Evolutionary conservation across 306 rosid species (phyloP).

Genomic region (Gastrolobium bilobum): DNA sequence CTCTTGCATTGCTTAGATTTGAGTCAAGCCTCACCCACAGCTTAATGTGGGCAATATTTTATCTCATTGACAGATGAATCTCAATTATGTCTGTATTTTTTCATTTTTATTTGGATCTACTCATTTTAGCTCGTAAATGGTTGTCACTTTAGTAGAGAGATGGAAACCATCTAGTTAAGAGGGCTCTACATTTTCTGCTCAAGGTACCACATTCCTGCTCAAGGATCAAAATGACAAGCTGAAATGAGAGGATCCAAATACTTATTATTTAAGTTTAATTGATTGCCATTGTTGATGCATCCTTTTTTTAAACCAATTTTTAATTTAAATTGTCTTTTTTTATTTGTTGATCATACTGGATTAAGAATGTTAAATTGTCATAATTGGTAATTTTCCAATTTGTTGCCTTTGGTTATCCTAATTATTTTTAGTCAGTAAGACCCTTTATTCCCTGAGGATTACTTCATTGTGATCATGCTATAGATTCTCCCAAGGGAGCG

Average conservation of each 20-base stretch:
- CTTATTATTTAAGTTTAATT: not conserved
- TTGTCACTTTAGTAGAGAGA: slow-evolving; percentile 21
- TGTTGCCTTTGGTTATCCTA: not conserved
- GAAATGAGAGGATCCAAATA: slow-evolving; percentile 10
- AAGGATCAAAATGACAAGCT: slow-evolving; percentile 5
- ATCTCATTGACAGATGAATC: slow-evolving; percentile 6
- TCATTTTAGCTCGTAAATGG: not conserved
- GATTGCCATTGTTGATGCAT: not conserved
- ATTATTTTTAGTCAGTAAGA: not conserved
- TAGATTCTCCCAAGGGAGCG: slow-evolving; percentile 94
- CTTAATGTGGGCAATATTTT: not conserved
- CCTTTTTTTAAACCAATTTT: not conserved
- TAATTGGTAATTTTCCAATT: not conserved
- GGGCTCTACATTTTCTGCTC: not conserved
- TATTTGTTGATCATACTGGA: slow-evolving; percentile 4
- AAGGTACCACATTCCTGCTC: not conserved
- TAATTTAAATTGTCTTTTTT: not conserved
- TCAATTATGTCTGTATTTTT: not conserved
- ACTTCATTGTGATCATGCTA: slow-evolving; percentile 34
- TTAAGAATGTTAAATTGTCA: not conserved
- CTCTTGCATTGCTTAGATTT: slow-evolving; percentile 7
- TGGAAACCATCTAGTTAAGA: not conserved
- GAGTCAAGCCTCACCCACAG: not conserved
- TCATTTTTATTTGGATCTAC: not conserved
- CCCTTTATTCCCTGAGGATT: slow-evolving; percentile 34